phyloP scores from a whole-genome alignment of 345 rosid genomes.

The Syzygium aqueum region DNA sequence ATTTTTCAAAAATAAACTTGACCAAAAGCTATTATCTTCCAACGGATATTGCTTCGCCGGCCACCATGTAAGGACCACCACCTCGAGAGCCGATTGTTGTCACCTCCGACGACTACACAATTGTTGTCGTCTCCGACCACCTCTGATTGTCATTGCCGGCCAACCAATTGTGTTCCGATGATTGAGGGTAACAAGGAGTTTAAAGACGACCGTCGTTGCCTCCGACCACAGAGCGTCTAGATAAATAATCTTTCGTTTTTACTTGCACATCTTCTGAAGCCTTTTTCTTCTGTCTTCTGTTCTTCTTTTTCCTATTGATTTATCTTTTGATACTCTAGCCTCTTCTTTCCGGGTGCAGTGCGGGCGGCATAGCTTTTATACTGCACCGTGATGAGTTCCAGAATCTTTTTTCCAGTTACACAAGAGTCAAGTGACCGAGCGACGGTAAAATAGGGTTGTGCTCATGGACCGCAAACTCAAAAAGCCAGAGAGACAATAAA shows the following conservation, averaged over 20 bases:
- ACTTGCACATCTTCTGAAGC: neutral
- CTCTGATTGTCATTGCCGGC: neutral
- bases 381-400: neutral
- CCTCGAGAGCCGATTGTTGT: neutral
- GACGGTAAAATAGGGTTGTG: neutral
- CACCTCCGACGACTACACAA: too few species aligned
- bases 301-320: neutral
- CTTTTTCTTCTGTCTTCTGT: neutral
- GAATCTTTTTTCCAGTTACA: neutral
- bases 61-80: neutral
- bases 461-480: neutral
- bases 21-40: neutral
- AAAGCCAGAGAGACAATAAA: neutral
- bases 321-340: neutral
- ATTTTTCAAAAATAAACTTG: neutral
- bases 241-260: neutral
- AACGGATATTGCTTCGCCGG: neutral
- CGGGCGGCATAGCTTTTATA: neutral
- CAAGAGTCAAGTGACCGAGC: neutral
- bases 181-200: neutral
- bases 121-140: too few species aligned
- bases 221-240: neutral
- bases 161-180: neutral
- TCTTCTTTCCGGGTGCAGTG: neutral
- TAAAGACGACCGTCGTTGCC: neutral